These are phyloP conservation scores for Phytophthora tentaculata DNA, from an alignment of 352 stramenopile species.

Conservation along the genomic window DNA sequence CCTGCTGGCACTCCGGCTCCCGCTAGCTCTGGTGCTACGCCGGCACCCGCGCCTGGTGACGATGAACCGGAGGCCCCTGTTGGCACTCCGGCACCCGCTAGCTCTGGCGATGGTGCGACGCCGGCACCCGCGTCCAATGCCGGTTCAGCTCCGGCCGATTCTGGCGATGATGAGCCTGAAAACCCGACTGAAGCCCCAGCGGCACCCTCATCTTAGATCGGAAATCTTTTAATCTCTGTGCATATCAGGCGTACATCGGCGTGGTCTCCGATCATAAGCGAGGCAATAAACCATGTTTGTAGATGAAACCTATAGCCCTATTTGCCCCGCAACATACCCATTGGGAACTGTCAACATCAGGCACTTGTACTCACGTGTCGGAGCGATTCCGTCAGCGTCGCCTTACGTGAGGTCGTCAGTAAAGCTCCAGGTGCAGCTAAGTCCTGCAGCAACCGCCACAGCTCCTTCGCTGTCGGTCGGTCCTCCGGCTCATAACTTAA, in stretches of 20 bases:
- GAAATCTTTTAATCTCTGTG: constrained; percentile 39
- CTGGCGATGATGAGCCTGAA: not conserved
- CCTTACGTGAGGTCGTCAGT: constrained; percentile 24
- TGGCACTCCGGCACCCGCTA: not conserved
- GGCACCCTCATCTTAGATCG: constrained; percentile 29
- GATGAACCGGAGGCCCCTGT: not conserved
- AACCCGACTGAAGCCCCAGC: not conserved
- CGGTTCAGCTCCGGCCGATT: not conserved
- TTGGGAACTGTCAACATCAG: constrained; percentile 17
- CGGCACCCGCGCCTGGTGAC: not conserved
- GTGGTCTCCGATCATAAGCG: constrained; percentile 32
- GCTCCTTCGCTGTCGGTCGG: constrained; percentile 60
- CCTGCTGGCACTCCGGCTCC: too few relatives aligned
- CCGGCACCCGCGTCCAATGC: not conserved
- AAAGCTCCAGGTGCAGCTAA: constrained; percentile 25
- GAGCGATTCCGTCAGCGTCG: constrained; percentile 32
- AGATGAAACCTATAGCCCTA: constrained; percentile 8
- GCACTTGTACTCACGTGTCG: constrained; percentile 29
- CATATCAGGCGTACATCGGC: constrained; percentile 35
- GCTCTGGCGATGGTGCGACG: not conserved
- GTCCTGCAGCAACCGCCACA: constrained; percentile 40
- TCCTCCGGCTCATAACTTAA: constrained; percentile 49
- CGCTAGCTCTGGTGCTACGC: too few relatives aligned
- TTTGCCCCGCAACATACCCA: too few relatives aligned
- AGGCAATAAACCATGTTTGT: constrained; percentile 46